Percentiles rank a stretch among this genome's conserved stretches.
These are phyloP conservation scores for Cladosporium halotolerans DNA, from an alignment of 2,329 filamentous ascomycete species.

Conservation along the genomic window DNA sequence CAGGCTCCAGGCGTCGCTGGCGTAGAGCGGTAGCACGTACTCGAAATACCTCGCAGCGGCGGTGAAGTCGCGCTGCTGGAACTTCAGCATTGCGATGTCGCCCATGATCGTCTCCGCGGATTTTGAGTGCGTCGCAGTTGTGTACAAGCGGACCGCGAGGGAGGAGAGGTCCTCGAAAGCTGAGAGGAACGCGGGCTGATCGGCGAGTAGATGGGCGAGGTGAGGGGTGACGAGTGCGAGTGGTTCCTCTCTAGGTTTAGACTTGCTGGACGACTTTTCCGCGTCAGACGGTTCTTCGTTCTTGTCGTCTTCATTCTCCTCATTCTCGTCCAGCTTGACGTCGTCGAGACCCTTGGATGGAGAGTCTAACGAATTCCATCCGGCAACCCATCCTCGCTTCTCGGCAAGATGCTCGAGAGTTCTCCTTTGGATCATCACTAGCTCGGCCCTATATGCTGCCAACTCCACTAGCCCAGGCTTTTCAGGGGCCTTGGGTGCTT, in stretches of 20 bases:
- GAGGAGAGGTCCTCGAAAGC: slow-evolving; percentile 3
- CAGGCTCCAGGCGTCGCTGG: slow-evolving; percentile 68
- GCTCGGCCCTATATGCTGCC: slow-evolving; percentile 73
- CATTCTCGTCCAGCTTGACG: slow-evolving; percentile 30
- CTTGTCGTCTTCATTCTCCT: not conserved
- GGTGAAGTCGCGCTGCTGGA: slow-evolving; percentile 59
- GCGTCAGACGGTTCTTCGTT: slow-evolving; percentile 1
- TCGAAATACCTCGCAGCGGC: slow-evolving; percentile 73
- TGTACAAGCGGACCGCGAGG: slow-evolving; percentile 74
- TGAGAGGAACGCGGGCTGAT: not conserved
- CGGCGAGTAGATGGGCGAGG: not conserved
- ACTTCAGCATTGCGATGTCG: slow-evolving; percentile 81
- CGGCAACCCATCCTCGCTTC: slow-evolving; percentile 67
- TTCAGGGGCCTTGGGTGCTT: slow-evolving; percentile 12
- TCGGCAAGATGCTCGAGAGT: slow-evolving; percentile 70
- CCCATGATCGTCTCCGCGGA: slow-evolving; percentile 72
- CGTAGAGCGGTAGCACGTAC: slow-evolving; percentile 71
- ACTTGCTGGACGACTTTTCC: not conserved
- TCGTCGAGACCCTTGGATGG: slow-evolving; percentile 19
- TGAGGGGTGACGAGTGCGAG: not conserved
- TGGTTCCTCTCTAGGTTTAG: not conserved
- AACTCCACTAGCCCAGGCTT: slow-evolving; percentile 64
- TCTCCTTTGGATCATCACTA: slow-evolving; percentile 73
- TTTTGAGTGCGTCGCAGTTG: slow-evolving; percentile 69
- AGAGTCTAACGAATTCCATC: slow-evolving; percentile 48